These are phyloP conservation scores for Saturnispora serradocipensis DNA, from an alignment of 805 yeast species.

Conservation along the genomic window DNA sequence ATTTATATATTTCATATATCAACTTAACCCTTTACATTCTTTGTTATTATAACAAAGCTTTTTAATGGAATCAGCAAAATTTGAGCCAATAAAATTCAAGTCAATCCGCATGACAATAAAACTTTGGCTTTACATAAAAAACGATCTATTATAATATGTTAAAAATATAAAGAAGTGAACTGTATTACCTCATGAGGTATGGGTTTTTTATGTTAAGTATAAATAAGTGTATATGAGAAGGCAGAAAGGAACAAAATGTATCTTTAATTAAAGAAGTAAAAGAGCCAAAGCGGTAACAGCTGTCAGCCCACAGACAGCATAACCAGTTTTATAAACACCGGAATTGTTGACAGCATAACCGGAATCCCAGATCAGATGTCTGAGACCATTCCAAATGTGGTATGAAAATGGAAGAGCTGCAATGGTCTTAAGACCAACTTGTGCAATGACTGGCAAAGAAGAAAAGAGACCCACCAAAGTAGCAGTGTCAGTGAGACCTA, in stretches of 20 bases:
- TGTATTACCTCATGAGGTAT: neutral
- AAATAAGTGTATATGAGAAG: neutral
- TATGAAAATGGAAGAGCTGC: constrained; percentile 78
- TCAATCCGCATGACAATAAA: neutral
- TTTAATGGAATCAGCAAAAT: neutral
- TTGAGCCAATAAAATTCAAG: neutral
- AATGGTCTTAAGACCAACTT: constrained; percentile 56
- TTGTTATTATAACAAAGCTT: neutral
- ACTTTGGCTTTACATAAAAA: neutral
- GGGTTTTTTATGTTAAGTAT: neutral
- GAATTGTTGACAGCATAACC: constrained; percentile 71
- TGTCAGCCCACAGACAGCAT: constrained; percentile 63
- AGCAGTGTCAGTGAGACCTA: constrained; percentile 51
- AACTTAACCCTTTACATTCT: neutral
- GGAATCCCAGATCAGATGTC: constrained; percentile 91
- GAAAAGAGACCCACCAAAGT: constrained; percentile 46
- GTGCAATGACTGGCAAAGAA: constrained; percentile 53
- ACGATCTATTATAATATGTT: neutral
- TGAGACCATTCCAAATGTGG: constrained; percentile 80
- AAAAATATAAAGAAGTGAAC: neutral
- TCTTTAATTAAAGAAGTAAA: constrained; percentile 30
- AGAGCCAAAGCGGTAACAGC: constrained; percentile 51
- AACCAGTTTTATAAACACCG: constrained; percentile 92
- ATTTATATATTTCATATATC: neutral
- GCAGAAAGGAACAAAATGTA: neutral